Base-by-base conservation (phyloP, 345 rosid genomes). In the Orychophragmus violaceus region DNA sequence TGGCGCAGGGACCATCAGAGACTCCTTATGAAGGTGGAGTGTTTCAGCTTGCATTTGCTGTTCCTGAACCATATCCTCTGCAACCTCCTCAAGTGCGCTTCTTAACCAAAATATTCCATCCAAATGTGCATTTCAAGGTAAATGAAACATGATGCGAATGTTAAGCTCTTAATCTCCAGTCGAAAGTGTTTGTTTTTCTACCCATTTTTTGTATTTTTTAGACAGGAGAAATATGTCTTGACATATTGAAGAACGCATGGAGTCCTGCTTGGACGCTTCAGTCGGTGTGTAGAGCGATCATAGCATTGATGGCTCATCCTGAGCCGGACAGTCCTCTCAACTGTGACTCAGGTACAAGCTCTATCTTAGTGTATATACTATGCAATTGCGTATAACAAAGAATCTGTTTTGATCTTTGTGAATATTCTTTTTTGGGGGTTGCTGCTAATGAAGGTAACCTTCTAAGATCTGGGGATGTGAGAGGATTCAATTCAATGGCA, bases 241-340 rank as follows among this genome's bases (percentile, higher is more conserved):
- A 94, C 70, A 90, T 94, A 71, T 82, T 94, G 90, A 95, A 95
- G 85, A 95, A 87, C 71, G 97, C 99, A 22, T 95, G 97, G 99
- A 94, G 96, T 69, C 97, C 99, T 1, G 97, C 99, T n/a, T 94
- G 99, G 97, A 94, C 97, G 3, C 91, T 90, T 63, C 96, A 94
- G 77, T 94, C 96, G 35, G 99, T 95, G 58, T 95, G 98, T 77
- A 87, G 94, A 78, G 99, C 97, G 16, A 88, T 94, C 76, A 91
- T 94, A 42, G 96, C 97, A 64, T 75, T 94, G 82, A 90, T 94
- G 97, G 99, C 97, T 46, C 97, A 94, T 68, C 99, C 97, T 16
- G 97, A 94, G 69, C 87, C 97, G 0, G 96, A 90, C 37, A 94
- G 99, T 74, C 97, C 99, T 27, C 82, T 95, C 44, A 95, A 95